phyloP scores from a whole-genome alignment of 768 basidiomycete genomes.

The Tylopilus felleus region DNA sequence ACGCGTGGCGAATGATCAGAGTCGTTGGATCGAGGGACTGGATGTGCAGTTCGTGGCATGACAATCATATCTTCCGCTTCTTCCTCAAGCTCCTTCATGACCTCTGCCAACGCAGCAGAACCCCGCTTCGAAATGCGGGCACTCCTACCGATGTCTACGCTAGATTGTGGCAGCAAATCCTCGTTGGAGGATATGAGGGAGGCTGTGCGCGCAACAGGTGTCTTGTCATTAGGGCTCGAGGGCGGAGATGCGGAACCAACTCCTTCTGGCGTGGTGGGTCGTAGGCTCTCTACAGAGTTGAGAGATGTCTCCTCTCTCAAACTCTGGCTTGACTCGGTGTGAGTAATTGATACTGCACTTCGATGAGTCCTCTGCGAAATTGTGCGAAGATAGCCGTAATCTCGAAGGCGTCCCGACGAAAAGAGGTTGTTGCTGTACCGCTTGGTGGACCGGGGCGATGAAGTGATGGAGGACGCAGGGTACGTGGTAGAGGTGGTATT shows the following conservation, averaged over 20 bases:
- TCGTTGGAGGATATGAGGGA: conserved; percentile 39
- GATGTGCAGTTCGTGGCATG: conserved; percentile 58
- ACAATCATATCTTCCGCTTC: conserved; percentile 75
- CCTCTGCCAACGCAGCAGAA: conserved; percentile 72
- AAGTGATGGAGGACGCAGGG: conserved; percentile 39
- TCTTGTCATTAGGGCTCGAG: conserved; percentile 43
- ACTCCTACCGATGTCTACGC: conserved; percentile 9
- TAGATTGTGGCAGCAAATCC: conserved; percentile 21
- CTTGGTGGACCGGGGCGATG: conserved; percentile 51
- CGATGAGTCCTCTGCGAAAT: conserved; percentile 43
- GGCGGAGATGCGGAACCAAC: conserved; percentile 39
- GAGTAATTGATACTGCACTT: conserved; percentile 40
- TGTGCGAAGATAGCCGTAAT: conserved; percentile 67
- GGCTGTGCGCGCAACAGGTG: conserved; percentile 40
- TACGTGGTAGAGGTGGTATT: conserved; percentile 34
- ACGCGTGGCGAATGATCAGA: conserved; percentile 22
- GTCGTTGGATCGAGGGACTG: conserved; percentile 39
- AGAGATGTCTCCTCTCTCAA: conserved; percentile 43
- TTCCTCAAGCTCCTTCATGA: conserved; percentile 72
- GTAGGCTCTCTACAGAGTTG: conserved; percentile 44
- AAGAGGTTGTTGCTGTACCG: conserved; percentile 87
- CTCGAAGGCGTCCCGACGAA: conserved; percentile 74
- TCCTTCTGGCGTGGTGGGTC: conserved; percentile 56
- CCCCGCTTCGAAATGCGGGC: conserved; percentile 47
- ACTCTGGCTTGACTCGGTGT: conserved; percentile 45